These are phyloP conservation scores for Volvox reticuliferus DNA, from an alignment of 139 green algal species.

Conservation along the genomic window DNA sequence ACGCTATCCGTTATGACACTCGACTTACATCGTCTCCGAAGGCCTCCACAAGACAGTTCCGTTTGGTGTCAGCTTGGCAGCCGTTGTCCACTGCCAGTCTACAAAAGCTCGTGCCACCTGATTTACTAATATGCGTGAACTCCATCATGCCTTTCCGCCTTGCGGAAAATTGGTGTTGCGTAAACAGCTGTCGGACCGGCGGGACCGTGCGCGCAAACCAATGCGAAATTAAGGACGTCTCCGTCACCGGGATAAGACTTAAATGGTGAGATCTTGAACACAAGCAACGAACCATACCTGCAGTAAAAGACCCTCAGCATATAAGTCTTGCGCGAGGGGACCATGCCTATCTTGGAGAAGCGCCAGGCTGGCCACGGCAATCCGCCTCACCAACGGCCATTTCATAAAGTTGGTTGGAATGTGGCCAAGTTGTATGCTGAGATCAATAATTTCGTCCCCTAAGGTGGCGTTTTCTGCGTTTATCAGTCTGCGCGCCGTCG, in stretches of 20 bases:
- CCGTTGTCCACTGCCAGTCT: neutral
- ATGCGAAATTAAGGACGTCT: neutral
- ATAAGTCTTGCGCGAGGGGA: neutral
- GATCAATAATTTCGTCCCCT: neutral
- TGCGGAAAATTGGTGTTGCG: neutral
- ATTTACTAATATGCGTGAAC: slow-evolving; percentile 28
- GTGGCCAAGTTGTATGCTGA: neutral
- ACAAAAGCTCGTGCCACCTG: slow-evolving; percentile 18
- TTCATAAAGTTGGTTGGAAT: neutral
- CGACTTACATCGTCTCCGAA: neutral
- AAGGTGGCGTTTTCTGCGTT: too few relatives aligned
- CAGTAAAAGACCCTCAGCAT: neutral
- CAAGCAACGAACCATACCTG: neutral
- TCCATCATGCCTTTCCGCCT: neutral
- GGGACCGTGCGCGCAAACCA: neutral
- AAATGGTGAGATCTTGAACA: neutral
- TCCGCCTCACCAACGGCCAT: neutral
- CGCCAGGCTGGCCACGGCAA: neutral
- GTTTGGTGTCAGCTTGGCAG: neutral
- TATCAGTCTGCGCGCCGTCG: neutral
- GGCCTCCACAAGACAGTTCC: neutral
- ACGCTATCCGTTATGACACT: too few relatives aligned
- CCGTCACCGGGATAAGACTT: neutral
- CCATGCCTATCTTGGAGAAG: neutral
- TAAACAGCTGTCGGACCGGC: neutral